A percentile compares a stretch with the other conserved stretches of the same genome.
phyloP scores from a whole-genome alignment of 805 yeast species.

The Myxozyma melibiosi region DNA sequence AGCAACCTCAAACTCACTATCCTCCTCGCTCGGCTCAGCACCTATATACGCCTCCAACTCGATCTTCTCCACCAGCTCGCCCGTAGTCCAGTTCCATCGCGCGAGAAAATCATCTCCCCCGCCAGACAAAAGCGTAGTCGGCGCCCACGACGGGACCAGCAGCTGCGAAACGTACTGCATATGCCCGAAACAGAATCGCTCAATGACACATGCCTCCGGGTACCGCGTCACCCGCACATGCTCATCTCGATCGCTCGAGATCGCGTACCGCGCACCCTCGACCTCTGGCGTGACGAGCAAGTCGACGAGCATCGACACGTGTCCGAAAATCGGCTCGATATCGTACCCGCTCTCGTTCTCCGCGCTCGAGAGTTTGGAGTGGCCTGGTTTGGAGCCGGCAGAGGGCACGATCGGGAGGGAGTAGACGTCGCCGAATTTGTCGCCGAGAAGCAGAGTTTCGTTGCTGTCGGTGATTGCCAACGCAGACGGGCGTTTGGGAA shows the following conservation, averaged over 20 bases:
- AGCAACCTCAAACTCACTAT: slow-evolving; percentile 44
- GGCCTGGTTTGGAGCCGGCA: slow-evolving; percentile 35
- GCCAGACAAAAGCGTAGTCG: slow-evolving; percentile 65
- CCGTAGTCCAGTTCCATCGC: slow-evolving; percentile 78
- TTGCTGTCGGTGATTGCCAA: slow-evolving; percentile 60
- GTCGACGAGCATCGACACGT: slow-evolving; percentile 94
- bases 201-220: slow-evolving; percentile 77
- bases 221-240: slow-evolving; percentile 83
- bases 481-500: slow-evolving; percentile 93
- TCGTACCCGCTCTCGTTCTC: slow-evolving; percentile 24
- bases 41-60: slow-evolving; percentile 47
- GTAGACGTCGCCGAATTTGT: slow-evolving; percentile 96
- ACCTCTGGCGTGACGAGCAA: slow-evolving; percentile 51
- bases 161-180: slow-evolving; percentile 71
- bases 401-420: slow-evolving; percentile 48
- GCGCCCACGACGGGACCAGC: slow-evolving; percentile 55
- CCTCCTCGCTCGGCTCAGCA: slow-evolving; percentile 56
- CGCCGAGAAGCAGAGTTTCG: slow-evolving; percentile 67
- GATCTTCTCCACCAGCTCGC: slow-evolving; percentile 52
- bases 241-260: slow-evolving; percentile 93
- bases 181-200: slow-evolving; percentile 86
- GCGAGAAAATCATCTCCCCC: slow-evolving; percentile 85
- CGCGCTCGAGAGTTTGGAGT: slow-evolving; percentile 14
- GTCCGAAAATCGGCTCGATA: slow-evolving; percentile 80
- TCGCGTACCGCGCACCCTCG: slow-evolving; percentile 54